Evolutionary conservation across 202 grass and related monocot genomes (phyloP).

Genomic region (Cymbopogon flexuosus): DNA sequence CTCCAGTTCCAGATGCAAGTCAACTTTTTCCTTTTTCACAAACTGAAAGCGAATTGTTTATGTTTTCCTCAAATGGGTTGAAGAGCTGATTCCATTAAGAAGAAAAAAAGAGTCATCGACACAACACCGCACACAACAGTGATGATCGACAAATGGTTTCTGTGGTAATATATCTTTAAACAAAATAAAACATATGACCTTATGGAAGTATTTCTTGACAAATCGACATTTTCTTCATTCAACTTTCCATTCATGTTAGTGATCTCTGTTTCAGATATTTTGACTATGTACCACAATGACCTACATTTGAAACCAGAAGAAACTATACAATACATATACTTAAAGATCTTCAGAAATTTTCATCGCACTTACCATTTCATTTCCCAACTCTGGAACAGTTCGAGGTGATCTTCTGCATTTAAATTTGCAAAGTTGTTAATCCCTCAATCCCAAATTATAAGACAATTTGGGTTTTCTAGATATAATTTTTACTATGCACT

Average conservation of each 20-base stretch:
- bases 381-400: constrained; percentile 33
- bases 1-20: background rate
- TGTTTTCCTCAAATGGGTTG: background rate
- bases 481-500: background rate
- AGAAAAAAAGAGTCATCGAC: background rate
- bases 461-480: background rate
- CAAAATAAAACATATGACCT: constrained; percentile 19
- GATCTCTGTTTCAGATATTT: constrained; percentile 3
- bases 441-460: background rate
- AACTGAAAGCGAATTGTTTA: background rate
- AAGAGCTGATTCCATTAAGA: background rate
- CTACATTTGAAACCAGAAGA: constrained; percentile 14
- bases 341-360: constrained; percentile 11
- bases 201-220: constrained; percentile 1
- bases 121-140: background rate
- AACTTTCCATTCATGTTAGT: constrained; percentile 1
- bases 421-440: constrained; percentile 31
- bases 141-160: constrained; percentile 11
- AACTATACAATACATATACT: constrained; percentile 1
- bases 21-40: background rate
- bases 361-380: constrained; percentile 41
- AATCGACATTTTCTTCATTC: background rate
- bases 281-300: background rate
- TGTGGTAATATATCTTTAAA: constrained; percentile 10
- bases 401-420: constrained; percentile 66